These are phyloP conservation scores for Micromonas commoda DNA, from an alignment of 139 green algal species.

Conservation along the genomic window DNA sequence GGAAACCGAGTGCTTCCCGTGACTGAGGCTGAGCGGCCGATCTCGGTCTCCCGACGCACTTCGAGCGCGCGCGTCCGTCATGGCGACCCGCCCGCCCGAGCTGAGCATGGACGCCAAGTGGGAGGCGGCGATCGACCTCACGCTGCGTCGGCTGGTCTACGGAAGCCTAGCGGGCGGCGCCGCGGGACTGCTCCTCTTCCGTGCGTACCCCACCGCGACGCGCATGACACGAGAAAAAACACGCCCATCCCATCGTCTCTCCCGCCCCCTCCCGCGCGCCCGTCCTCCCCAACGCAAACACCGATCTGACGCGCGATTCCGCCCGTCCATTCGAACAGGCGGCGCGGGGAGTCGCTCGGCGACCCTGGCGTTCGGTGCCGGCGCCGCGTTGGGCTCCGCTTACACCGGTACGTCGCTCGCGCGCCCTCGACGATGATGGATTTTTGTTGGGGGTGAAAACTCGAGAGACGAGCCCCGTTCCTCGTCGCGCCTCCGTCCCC, in stretches of 20 bases:
- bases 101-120: conserved; percentile 35
- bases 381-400: conserved; percentile 29
- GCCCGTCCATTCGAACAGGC: conserved; percentile 24
- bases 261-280: background rate
- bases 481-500: background rate
- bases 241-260: no score
- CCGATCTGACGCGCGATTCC: conserved; percentile 2
- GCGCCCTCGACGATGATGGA: background rate
- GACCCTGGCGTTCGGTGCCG: conserved; percentile 33
- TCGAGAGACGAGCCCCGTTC: background rate
- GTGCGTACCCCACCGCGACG: conserved; percentile 18
- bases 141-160: conserved; percentile 36
- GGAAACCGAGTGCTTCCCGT: no score
- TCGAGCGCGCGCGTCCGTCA: background rate
- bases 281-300: background rate
- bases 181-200: conserved; percentile 32
- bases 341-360: conserved; percentile 1
- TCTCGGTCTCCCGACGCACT: no score
- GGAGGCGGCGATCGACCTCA: conserved; percentile 39
- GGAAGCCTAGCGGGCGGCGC: conserved; percentile 21
- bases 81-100: background rate
- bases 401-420: conserved; percentile 23
- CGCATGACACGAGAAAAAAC: no score
- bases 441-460: background rate
- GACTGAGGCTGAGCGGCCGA: no score